Conservation (phyloP, 495 filamentous ascomycete genomes). For the Podospora pseudocomata region DNA sequence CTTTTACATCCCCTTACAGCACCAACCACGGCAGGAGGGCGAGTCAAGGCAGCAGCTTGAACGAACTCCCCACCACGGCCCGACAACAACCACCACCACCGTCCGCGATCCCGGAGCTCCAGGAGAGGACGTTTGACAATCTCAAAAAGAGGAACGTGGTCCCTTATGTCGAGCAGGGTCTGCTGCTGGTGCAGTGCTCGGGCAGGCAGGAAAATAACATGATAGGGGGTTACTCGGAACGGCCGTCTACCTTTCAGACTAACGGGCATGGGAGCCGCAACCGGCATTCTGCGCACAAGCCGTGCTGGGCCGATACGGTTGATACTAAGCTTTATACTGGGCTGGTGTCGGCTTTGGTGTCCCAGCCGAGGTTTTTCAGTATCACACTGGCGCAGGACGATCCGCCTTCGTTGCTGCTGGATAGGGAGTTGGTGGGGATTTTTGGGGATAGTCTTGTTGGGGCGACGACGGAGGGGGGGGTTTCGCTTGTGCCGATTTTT, state of each 20-base stretch:
- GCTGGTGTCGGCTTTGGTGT: conserved; percentile 64
- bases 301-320: conserved; percentile 48
- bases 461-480: conserved; percentile 55
- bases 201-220: conserved; percentile 44
- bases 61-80: neutral
- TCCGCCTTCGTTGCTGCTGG: conserved; percentile 76
- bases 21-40: conserved; percentile 43
- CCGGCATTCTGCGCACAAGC: neutral
- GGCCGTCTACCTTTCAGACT: conserved; percentile 11
- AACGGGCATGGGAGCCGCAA: neutral
- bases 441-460: conserved; percentile 72
- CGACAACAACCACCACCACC: conserved; percentile 57
- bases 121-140: conserved; percentile 73
- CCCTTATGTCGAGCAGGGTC: conserved; percentile 62
- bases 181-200: conserved; percentile 81
- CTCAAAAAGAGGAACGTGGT: conserved; percentile 69
- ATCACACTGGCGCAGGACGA: conserved; percentile 83
- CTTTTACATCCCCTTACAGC: conserved; percentile 12
- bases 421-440: conserved; percentile 64
- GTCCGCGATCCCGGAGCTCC: conserved; percentile 74
- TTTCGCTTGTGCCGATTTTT: conserved; percentile 81
- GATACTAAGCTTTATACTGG: conserved; percentile 65
- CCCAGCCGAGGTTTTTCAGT: conserved; percentile 75
- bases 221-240: conserved; percentile 22
- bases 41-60: conserved; percentile 41